phyloP scores from a whole-genome alignment of 2,329 filamentous ascomycete species.

The Aschersonia sp. region DNA sequence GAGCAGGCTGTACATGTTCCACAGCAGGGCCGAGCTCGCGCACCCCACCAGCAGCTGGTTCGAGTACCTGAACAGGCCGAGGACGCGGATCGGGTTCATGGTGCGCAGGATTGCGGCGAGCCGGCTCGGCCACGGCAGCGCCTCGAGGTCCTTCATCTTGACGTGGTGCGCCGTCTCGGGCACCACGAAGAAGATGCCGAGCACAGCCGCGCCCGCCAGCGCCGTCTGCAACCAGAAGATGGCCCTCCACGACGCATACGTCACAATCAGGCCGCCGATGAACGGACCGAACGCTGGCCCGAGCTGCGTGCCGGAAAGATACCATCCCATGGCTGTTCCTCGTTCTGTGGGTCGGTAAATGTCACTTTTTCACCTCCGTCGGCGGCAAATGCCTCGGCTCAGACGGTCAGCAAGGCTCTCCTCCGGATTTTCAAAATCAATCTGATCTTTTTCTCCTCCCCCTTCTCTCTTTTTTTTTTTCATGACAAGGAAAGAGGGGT shows the following conservation, averaged over 20 bases:
- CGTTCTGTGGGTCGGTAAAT: slow-evolving; percentile 52
- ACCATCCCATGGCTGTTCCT: slow-evolving; percentile 61
- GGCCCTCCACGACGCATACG: slow-evolving; percentile 55
- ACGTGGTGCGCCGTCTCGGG: slow-evolving; percentile 59
- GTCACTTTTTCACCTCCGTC: slow-evolving; percentile 19
- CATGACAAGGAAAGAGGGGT: not conserved
- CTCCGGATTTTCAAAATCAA: too few relatives aligned
- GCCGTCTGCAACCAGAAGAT: slow-evolving; percentile 69
- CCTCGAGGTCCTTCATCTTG: slow-evolving; percentile 45
- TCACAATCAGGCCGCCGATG: slow-evolving; percentile 63
- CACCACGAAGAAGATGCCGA: slow-evolving; percentile 50
- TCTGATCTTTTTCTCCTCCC: not conserved
- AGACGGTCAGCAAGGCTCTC: not conserved
- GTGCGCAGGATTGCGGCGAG: slow-evolving; percentile 41
- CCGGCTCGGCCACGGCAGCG: slow-evolving; percentile 33
- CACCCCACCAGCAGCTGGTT: slow-evolving; percentile 48
- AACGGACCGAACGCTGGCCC: slow-evolving; percentile 59
- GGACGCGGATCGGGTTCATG: slow-evolving; percentile 51
- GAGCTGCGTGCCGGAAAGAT: slow-evolving; percentile 54
- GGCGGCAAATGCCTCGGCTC: slow-evolving; percentile 5
- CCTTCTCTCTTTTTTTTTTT: too few relatives aligned
- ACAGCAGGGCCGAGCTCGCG: slow-evolving; percentile 49
- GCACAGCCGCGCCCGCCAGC: slow-evolving; percentile 42
- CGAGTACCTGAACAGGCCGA: slow-evolving; percentile 51
- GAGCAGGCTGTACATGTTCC: slow-evolving; percentile 52